Percentiles rank a stretch among this genome's conserved stretches.
Conservation (phyloP, 768 basidiomycete species). For the Xanthoconium purpureum region DNA sequence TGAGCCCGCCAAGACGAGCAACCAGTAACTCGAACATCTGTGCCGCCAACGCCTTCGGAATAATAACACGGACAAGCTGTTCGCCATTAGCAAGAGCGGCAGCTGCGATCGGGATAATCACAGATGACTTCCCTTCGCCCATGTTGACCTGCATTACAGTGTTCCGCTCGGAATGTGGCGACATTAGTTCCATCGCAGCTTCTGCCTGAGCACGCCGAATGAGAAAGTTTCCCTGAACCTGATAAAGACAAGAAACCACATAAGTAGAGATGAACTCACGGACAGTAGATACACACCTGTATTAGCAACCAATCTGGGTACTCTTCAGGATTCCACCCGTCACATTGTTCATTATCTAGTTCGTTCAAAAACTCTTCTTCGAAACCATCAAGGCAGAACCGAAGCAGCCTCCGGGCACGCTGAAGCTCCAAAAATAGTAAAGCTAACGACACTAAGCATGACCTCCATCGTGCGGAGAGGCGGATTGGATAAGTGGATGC, state of each 20-base stretch:
- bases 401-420: neutral
- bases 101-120: conserved; percentile 5
- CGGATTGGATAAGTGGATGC: neutral
- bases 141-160: conserved; percentile 30
- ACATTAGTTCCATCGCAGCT: conserved; percentile 43
- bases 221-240: conserved; percentile 37
- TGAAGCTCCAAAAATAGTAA: conserved; percentile 21
- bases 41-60: conserved; percentile 39
- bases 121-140: neutral
- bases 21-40: conserved; percentile 15
- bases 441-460: conserved; percentile 27
- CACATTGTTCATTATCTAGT: no score
- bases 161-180: conserved; percentile 33
- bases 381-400: no score
- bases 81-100: conserved; percentile 40
- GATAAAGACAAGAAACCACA: neutral
- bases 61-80: conserved; percentile 43
- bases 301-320: conserved; percentile 24
- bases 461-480: conserved; percentile 26
- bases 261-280: neutral
- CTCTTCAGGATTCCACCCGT: neutral
- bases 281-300: conserved; percentile 15
- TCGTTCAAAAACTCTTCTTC: no score
- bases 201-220: conserved; percentile 33
- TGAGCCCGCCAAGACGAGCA: no score